phyloP scores from a whole-genome alignment of 1,284 basidiomycete species.

The Porogramme epimiltina region DNA sequence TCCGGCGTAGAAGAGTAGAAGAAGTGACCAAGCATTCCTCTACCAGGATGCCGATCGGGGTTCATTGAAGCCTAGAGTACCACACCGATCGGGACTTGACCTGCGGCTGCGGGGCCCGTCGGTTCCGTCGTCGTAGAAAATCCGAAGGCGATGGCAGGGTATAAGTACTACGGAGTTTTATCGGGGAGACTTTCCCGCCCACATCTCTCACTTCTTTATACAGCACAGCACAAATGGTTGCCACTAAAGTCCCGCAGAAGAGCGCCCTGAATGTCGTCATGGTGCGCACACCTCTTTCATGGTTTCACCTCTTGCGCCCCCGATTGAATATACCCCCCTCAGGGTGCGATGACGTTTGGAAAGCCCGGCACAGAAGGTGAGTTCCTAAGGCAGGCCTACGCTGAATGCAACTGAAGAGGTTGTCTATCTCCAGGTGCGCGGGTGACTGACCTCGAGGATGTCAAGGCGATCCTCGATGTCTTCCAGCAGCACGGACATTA shows the following conservation, averaged over 20 bases:
- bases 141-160: no score
- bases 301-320: background rate
- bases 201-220: no score
- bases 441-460: constrained; percentile 51
- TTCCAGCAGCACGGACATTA: constrained; percentile 60
- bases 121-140: no score
- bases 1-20: no score
- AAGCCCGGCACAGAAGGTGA: constrained; percentile 27
- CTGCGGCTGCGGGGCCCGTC: no score
- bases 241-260: constrained; percentile 29
- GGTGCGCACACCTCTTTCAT: constrained; percentile 25
- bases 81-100: no score
- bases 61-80: no score
- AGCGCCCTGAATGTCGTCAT: constrained; percentile 45
- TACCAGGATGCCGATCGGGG: no score
- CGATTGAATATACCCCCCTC: background rate
- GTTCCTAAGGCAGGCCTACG: background rate
- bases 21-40: no score
- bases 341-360: constrained; percentile 38
- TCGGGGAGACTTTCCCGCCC: no score
- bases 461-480: constrained; percentile 55
- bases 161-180: no score
- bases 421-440: constrained; percentile 36
- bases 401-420: background rate
- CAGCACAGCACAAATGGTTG: no score